Conservation (phyloP, 1,139 yeast species). For the Geotrichum phurueaensis region DNA sequence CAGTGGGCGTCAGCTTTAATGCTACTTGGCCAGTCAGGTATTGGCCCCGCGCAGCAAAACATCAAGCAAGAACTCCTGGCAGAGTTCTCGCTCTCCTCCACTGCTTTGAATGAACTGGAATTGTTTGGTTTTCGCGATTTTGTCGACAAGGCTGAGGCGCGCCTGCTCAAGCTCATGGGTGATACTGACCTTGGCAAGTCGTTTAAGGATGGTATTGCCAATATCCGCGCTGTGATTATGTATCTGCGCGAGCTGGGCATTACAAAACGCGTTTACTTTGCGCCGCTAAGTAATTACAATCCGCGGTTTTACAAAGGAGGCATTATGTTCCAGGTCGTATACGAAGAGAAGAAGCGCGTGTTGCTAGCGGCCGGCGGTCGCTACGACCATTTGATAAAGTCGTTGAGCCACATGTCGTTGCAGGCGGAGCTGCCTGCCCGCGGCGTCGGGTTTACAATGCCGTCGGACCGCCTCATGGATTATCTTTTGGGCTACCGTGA, state of each 20-base stretch:
- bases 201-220: constrained; percentile 57
- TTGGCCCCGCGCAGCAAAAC: constrained; percentile 60
- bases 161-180: constrained; percentile 62
- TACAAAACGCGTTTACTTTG: constrained; percentile 43
- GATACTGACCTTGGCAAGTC: constrained; percentile 62
- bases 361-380: constrained; percentile 91
- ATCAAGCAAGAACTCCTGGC: constrained; percentile 59
- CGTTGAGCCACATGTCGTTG: constrained; percentile 50
- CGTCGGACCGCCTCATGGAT: constrained; percentile 53
- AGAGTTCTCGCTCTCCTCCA: constrained; percentile 70
- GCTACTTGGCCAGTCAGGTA: constrained; percentile 68
- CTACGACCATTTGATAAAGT: constrained; percentile 64
- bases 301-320: constrained; percentile 72
- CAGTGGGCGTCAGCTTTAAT: constrained; percentile 64
- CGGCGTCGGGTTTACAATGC: constrained; percentile 82
- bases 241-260: constrained; percentile 58
- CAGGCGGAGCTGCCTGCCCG: constrained; percentile 41
- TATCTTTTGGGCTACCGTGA: constrained; percentile 41
- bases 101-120: constrained; percentile 75
- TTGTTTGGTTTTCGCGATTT: constrained; percentile 70
- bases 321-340: constrained; percentile 80
- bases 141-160: constrained; percentile 55
- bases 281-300: constrained; percentile 80
- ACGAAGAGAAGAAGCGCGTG: constrained; percentile 44
- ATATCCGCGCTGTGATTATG: constrained; percentile 52